A percentile compares a stretch with the other conserved stretches of the same genome.
These are phyloP conservation scores for Neurospora sp. DNA, from an alignment of 2,329 filamentous ascomycete species.

Conservation along the genomic window DNA sequence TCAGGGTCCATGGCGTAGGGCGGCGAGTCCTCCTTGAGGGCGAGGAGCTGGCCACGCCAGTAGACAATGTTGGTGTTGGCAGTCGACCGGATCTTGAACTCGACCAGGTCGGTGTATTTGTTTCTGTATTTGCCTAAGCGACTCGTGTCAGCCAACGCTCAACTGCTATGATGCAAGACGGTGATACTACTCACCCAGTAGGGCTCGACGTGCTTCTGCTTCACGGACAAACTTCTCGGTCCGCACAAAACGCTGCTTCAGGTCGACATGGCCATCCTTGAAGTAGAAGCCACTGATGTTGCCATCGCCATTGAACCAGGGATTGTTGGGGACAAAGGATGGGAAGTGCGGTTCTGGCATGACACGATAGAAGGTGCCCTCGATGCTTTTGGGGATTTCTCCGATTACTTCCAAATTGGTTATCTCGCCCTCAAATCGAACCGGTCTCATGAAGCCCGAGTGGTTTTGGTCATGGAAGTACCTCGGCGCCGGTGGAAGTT, in stretches of 20 bases:
- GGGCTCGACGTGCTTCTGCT: slow-evolving; percentile 23
- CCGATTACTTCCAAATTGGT: slow-evolving; percentile 20
- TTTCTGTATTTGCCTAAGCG: slow-evolving; percentile 27
- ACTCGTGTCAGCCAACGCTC: not conserved
- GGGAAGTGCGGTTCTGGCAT: slow-evolving; percentile 27
- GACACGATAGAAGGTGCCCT: slow-evolving; percentile 25
- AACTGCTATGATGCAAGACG: not conserved
- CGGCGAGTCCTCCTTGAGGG: slow-evolving; percentile 37
- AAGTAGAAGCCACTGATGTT: slow-evolving; percentile 25
- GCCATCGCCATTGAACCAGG: slow-evolving; percentile 29
- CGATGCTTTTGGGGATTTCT: slow-evolving; percentile 19
- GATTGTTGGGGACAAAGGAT: slow-evolving; percentile 22
- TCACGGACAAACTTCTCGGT: slow-evolving; percentile 31
- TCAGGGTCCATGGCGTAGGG: slow-evolving; percentile 31
- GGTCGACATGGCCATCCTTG: slow-evolving; percentile 20
- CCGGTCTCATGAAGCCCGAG: slow-evolving; percentile 17
- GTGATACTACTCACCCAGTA: slow-evolving; percentile 15
- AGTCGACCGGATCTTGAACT: slow-evolving; percentile 23
- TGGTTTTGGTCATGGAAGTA: not conserved
- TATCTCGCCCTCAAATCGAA: slow-evolving; percentile 28
- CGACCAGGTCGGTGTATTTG: slow-evolving; percentile 27
- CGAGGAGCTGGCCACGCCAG: slow-evolving; percentile 36
- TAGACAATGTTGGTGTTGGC: slow-evolving; percentile 43
- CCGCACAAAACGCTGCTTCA: slow-evolving; percentile 24
- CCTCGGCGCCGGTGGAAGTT: not conserved